Base-by-base conservation (phyloP, 495 filamentous ascomycete species). In the Penicillium maclennaniae region DNA sequence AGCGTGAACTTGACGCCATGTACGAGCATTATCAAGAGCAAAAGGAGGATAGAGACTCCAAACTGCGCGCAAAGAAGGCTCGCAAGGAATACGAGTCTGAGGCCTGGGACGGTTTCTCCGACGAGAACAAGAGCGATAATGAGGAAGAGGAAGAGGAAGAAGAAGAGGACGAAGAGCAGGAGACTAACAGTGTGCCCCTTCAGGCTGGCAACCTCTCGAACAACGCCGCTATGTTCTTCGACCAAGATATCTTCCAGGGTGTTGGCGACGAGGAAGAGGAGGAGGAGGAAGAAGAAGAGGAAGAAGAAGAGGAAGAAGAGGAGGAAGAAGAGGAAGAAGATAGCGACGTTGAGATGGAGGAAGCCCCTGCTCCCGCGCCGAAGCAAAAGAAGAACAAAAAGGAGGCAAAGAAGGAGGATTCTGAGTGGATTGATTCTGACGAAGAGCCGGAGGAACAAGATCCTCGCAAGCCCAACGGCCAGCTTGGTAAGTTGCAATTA, bases 51-150 rank as follows among this genome's bases (percentile, higher is more conserved):
- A 65, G 77, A 14, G 91, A 96, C 64, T 84, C 91, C 6, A 97
- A 95, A 61, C 86, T 87, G 62, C 83, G 88, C 27, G 89, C 92
- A 9, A 97, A 96, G 76, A 92, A 89, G 65, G 84, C 87, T 12
- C 79, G 93, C 49, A 85, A 88, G 62, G 84, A 92, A 58, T 84
- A 89, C 45, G 83, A 86, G 47, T 90, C 92, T 59, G 89, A 86
- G 0, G 92, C 95, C 60, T 97, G 89, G 86, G 87, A 91, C 45
- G 93, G 95, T 3, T 87, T 98, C 58, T 91, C 89, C 17, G 91
- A 85, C 20, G 57, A 73, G 10, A 83, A 83, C 40, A 82, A 83
- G 49, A 78, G 75, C 14, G 61, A 69, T 14, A 70, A 76, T 23
- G 70, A 68, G 17, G 79, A 81, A 6, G 75, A 80, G 40, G 82